Percentiles rank a stretch among this genome's conserved stretches.
Conservation (phyloP, 2,329 filamentous ascomycete genomes). For the Corynespora cassiicola region DNA sequence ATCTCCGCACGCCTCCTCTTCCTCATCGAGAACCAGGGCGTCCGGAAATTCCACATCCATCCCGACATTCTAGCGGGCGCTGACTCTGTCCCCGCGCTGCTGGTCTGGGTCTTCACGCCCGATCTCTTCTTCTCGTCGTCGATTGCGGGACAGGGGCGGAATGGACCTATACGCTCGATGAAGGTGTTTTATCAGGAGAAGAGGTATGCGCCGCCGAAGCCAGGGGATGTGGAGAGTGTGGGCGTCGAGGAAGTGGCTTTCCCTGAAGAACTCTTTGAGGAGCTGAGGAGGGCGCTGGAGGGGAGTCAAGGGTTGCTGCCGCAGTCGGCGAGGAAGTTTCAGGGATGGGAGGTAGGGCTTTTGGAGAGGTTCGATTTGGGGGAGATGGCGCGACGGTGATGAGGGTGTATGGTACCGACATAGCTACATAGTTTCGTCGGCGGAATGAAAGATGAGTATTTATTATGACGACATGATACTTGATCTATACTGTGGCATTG, state of each 20-base stretch:
- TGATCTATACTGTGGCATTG: no score
- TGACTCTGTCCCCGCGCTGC: conserved; percentile 23
- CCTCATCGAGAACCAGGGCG: conserved; percentile 61
- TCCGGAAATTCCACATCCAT: conserved; percentile 64
- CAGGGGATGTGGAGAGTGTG: conserved; percentile 45
- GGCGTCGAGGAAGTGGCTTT: conserved; percentile 60
- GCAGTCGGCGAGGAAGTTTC: conserved; percentile 61
- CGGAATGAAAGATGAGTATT: no score
- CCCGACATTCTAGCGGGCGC: conserved; percentile 8
- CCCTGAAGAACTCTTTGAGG: conserved; percentile 57
- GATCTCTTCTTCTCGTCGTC: conserved; percentile 63
- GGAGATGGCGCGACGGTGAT: conserved; percentile 22
- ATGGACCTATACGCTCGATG: conserved; percentile 57
- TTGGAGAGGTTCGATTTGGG: conserved; percentile 59
- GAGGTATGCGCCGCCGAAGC: conserved; percentile 27
- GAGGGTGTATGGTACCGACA: no score
- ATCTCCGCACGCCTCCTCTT: conserved; percentile 64
- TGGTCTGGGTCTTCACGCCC: conserved; percentile 68
- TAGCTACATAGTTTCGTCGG: no score
- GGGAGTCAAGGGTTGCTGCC: conserved; percentile 63
- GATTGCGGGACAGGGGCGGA: conserved; percentile 20
- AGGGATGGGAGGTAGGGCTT: conserved; percentile 72
- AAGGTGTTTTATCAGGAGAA: conserved; percentile 62
- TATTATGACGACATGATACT: no score
- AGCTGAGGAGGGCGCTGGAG: conserved; percentile 54